Conservation (phyloP, 2,329 filamentous ascomycete species). For the Microcyclospora pomicola region DNA sequence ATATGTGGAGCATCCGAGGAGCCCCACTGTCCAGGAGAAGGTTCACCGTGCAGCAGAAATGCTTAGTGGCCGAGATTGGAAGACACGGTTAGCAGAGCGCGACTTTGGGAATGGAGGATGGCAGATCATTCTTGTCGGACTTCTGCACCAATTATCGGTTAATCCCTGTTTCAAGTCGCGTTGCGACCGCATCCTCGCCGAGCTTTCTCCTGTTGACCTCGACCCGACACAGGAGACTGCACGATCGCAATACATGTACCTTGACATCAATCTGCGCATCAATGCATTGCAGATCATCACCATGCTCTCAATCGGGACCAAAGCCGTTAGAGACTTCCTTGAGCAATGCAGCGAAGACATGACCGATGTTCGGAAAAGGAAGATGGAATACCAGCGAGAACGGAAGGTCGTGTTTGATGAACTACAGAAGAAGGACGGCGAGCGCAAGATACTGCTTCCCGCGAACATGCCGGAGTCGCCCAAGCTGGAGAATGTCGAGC, state of each 20-base stretch:
- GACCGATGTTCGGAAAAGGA: constrained; percentile 89
- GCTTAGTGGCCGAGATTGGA: constrained; percentile 64
- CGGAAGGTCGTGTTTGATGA: constrained; percentile 47
- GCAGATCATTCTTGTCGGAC: constrained; percentile 76
- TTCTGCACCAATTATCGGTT: constrained; percentile 73
- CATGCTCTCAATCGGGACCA: constrained; percentile 74
- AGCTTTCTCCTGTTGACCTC: constrained; percentile 65
- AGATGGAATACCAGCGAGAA: constrained; percentile 79
- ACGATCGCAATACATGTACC: constrained; percentile 52
- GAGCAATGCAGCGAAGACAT: constrained; percentile 86
- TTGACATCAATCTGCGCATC: constrained; percentile 74
- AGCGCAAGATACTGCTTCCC: constrained; percentile 51
- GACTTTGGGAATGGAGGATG: constrained; percentile 82
- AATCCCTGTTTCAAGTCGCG: constrained; percentile 52
- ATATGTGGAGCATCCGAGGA: constrained; percentile 42
- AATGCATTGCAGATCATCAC: constrained; percentile 73
- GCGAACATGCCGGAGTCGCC: constrained; percentile 57
- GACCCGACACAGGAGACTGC: constrained; percentile 67
- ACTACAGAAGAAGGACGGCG: constrained; percentile 28
- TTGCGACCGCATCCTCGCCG: constrained; percentile 66
- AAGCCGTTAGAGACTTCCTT: constrained; percentile 74
- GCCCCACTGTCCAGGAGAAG: constrained; percentile 18
- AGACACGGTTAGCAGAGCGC: constrained; percentile 66
- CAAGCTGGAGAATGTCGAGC: constrained; percentile 29
- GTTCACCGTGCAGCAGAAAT: constrained; percentile 62